phyloP scores from a whole-genome alignment of 2,329 filamentous ascomycete species.

The Gliomastix tumulicola region DNA sequence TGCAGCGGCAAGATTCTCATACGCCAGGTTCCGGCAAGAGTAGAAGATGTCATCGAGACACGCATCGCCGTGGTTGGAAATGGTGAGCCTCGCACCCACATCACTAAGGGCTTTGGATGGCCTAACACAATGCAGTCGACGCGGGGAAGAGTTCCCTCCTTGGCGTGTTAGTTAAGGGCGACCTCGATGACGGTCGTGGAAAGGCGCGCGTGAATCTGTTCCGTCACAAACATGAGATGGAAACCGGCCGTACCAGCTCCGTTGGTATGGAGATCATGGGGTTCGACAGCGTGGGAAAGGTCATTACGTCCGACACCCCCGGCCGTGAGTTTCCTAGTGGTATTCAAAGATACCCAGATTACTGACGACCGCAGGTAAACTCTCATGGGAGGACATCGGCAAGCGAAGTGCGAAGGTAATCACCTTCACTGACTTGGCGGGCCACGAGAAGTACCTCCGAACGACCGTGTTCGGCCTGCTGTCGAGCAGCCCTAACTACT shows the following conservation, averaged over 20 bases:
- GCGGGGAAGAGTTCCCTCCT: conserved; percentile 96
- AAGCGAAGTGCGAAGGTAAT: conserved; percentile 94
- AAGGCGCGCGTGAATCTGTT: conserved; percentile 94
- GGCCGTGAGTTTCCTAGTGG: conserved; percentile 54
- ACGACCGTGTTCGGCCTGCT: conserved; percentile 95
- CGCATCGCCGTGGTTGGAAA: conserved; percentile 96
- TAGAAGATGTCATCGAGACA: conserved; percentile 91
- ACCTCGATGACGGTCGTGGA: conserved; percentile 88
- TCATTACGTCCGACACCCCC: conserved; percentile 73
- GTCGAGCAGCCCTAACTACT: conserved; percentile 94
- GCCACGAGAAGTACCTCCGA: conserved; percentile 89
- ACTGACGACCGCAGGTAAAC: conserved; percentile 37
- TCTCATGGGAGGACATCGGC: conserved; percentile 97
- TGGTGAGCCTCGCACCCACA: conserved; percentile 37
- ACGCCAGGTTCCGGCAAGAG: conserved; percentile 62
- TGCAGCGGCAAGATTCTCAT: conserved; percentile 84
- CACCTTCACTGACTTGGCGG: conserved; percentile 89
- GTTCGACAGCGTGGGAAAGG: conserved; percentile 80
- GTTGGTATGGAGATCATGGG: conserved; percentile 99
- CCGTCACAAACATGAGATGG: conserved; percentile 95
- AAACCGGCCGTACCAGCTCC: conserved; percentile 89
- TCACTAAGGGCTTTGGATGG: neutral
- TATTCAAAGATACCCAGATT: neutral
- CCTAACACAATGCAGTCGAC: conserved; percentile 56
- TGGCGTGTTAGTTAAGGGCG: conserved; percentile 91